Evolutionary conservation across 2,329 filamentous ascomycete species (phyloP).

Genomic region (Epichloe gansuensis): DNA sequence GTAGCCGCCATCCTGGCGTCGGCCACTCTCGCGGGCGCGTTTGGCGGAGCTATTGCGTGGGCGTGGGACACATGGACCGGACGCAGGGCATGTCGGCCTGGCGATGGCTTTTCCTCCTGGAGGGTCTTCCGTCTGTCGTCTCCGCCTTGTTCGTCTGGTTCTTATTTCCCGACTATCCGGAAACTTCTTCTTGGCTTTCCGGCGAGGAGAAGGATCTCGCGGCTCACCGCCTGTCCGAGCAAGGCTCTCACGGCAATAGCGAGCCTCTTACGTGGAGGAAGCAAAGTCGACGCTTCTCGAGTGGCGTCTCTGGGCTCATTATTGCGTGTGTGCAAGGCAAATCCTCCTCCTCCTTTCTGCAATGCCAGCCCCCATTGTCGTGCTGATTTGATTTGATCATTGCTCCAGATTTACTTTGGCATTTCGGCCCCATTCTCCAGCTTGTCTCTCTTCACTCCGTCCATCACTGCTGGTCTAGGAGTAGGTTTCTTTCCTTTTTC

Average conservation of each 20-base stretch:
- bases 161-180: conserved; percentile 57
- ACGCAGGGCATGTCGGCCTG: conserved; percentile 50
- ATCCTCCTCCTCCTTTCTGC: too few relatives aligned
- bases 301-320: conserved; percentile 56
- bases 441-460: conserved; percentile 49
- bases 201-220: conserved; percentile 47
- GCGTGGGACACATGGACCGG: conserved; percentile 59
- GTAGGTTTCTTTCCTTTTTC: neutral
- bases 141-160: conserved; percentile 52
- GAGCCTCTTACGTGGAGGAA: conserved; percentile 50
- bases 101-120: conserved; percentile 54
- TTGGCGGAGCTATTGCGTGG: conserved; percentile 61
- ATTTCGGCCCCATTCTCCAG: conserved; percentile 44
- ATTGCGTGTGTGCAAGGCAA: conserved; percentile 21
- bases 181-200: conserved; percentile 50
- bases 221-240: conserved; percentile 28
- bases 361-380: too few relatives aligned
- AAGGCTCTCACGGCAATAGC: conserved; percentile 45
- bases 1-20: conserved; percentile 60
- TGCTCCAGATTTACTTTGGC: conserved; percentile 30
- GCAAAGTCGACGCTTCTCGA: conserved; percentile 57
- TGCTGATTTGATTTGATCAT: too few relatives aligned
- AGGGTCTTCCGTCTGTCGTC: conserved; percentile 53
- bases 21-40: conserved; percentile 60
- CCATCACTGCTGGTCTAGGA: conserved; percentile 43